Evolutionary conservation across 2,329 filamentous ascomycete genomes (phyloP).

Genomic region (Tympanopsis confertula): DNA sequence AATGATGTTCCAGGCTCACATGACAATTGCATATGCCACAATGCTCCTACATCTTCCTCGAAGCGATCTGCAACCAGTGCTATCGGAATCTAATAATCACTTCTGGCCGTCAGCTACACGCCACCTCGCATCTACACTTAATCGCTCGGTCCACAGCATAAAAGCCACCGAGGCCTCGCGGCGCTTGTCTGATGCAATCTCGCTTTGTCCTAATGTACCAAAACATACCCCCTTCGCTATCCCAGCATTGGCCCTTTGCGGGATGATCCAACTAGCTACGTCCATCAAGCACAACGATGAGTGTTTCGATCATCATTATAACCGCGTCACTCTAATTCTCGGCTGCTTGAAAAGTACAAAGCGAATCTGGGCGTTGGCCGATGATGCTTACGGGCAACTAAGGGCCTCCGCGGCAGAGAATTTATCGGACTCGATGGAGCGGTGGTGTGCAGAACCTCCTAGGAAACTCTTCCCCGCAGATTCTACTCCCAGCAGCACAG

Average conservation of each 20-base stretch:
- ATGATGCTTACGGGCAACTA: not conserved
- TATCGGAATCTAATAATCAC: conserved; percentile 11
- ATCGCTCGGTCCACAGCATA: conserved; percentile 20
- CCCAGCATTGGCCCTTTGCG: conserved; percentile 10
- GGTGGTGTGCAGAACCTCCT: not conserved
- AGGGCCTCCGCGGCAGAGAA: not conserved
- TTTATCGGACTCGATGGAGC: not conserved
- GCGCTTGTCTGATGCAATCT: conserved; percentile 17
- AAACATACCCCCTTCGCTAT: conserved; percentile 18
- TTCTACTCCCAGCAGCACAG: not conserved
- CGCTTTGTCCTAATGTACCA: conserved; percentile 16
- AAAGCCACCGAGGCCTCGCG: conserved; percentile 20
- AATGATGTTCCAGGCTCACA: conserved; percentile 56
- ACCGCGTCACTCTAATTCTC: conserved; percentile 19
- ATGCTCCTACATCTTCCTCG: conserved; percentile 21
- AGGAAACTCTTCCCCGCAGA: not conserved
- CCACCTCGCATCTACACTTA: no score
- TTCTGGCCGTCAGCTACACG: conserved; percentile 17
- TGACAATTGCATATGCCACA: conserved; percentile 31
- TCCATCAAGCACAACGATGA: conserved; percentile 17
- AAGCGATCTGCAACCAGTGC: not conserved
- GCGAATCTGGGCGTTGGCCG: conserved; percentile 15
- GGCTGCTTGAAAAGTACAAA: conserved; percentile 18
- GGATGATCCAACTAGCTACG: conserved; percentile 19
- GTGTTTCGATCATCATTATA: conserved; percentile 22